Conservation (phyloP, 352 stramenopile genomes). For the Stramenopiles sp. region DNA sequence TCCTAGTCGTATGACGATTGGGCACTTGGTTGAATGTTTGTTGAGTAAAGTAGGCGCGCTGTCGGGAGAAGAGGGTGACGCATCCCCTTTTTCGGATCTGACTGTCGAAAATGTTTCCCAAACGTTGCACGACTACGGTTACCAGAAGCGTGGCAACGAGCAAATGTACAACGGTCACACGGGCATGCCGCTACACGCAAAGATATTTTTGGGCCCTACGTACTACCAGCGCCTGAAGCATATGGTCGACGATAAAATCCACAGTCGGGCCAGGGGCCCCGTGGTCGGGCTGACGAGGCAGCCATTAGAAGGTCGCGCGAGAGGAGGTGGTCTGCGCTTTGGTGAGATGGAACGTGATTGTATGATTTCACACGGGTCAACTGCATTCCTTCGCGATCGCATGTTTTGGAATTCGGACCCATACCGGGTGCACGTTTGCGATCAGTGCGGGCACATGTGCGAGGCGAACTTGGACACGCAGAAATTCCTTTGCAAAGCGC, state of each 20-base stretch:
- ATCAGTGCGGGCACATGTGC: slow-evolving; percentile 95
- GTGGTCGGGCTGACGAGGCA: slow-evolving; percentile 96
- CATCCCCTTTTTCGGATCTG: slow-evolving; percentile 95
- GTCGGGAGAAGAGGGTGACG: slow-evolving; percentile 89
- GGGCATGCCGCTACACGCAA: slow-evolving; percentile 73
- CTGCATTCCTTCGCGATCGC: slow-evolving; percentile 90
- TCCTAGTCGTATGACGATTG: slow-evolving; percentile 99
- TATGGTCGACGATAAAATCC: slow-evolving; percentile 99
- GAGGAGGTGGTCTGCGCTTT: slow-evolving; percentile 96
- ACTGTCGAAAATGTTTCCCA: slow-evolving; percentile 91
- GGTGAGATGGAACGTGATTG: slow-evolving; percentile 99
- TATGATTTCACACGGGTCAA: slow-evolving; percentile 94
- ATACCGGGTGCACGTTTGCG: slow-evolving; percentile 95
- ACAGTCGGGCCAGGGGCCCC: slow-evolving; percentile 74
- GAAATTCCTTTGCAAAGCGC: slow-evolving; percentile 75
- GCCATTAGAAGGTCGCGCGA: slow-evolving; percentile 90
- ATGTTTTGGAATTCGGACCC: slow-evolving; percentile 97
- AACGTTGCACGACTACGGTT: slow-evolving; percentile 79
- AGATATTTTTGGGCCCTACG: slow-evolving; percentile 97
- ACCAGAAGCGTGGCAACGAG: slow-evolving; percentile 97
- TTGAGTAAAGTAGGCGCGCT: slow-evolving; percentile 92
- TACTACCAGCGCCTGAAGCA: slow-evolving; percentile 99
- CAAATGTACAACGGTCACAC: slow-evolving; percentile 98
- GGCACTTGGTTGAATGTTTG: slow-evolving; percentile 97
- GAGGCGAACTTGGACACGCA: slow-evolving; percentile 96